phyloP scores from a whole-genome alignment of 192 early-diverging fungal species.

The Backusella luteola region DNA sequence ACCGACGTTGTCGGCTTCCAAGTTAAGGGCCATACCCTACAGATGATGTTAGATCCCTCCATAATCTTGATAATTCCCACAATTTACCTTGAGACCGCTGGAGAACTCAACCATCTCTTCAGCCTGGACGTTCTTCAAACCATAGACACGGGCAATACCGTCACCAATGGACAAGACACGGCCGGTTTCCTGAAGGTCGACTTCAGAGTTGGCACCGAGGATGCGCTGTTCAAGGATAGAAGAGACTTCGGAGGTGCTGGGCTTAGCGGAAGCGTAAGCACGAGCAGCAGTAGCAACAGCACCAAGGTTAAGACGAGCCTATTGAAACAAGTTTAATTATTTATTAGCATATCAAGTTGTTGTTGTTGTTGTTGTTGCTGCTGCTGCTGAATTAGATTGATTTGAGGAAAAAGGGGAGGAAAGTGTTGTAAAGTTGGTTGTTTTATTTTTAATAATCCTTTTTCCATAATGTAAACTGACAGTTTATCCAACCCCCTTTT shows the following conservation, averaged over 20 bases:
- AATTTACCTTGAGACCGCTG: conserved; percentile 90
- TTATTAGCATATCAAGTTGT: background rate
- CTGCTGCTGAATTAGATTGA: background rate
- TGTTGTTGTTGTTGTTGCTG: background rate
- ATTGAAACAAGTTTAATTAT: background rate
- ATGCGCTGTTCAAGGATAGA: conserved; percentile 98
- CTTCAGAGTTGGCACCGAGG: conserved; percentile 76
- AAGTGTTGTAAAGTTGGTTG: background rate
- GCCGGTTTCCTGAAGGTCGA: conserved; percentile 96
- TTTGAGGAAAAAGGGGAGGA: background rate
- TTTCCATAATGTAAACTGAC: background rate
- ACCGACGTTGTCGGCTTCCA: conserved; percentile 99
- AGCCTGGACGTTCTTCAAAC: conserved; percentile 96
- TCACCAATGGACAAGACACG: conserved; percentile 99
- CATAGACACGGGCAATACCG: conserved; percentile 99
- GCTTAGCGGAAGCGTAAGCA: conserved; percentile 57
- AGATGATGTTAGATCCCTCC: background rate
- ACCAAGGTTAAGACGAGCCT: conserved; percentile 58
- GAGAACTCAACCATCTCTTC: conserved; percentile 99
- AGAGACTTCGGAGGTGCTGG: conserved; percentile 91
- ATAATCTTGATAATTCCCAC: background rate
- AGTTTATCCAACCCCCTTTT: background rate
- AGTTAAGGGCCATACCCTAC: conserved; percentile 99
- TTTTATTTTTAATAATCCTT: background rate
- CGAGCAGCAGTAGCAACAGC: conserved; percentile 51